Evolutionary conservation across 2,329 filamentous ascomycete genomes (phyloP).

Genomic region (Pseudopithomyces maydicus): DNA sequence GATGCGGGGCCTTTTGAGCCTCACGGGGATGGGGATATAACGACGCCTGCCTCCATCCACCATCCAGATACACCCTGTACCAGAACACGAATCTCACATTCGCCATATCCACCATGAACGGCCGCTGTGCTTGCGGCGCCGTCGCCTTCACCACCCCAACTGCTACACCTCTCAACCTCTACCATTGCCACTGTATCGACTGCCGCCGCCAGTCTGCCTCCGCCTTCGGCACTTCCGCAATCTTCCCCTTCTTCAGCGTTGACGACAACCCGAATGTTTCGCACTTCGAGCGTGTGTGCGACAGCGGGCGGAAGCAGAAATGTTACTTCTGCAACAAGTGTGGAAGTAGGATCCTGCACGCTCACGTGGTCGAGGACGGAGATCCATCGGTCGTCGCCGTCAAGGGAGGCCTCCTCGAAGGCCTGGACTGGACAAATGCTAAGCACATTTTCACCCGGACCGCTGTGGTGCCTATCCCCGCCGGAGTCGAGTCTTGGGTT

Average conservation of each 20-base stretch:
- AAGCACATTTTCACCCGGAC: constrained; percentile 72
- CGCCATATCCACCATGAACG: constrained; percentile 21
- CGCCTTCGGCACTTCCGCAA: constrained; percentile 71
- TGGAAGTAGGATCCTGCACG: constrained; percentile 69
- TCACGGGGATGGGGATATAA: neutral
- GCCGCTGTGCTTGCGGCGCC: constrained; percentile 67
- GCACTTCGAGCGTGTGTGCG: constrained; percentile 23
- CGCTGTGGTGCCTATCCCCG: constrained; percentile 71
- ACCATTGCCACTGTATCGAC: constrained; percentile 72
- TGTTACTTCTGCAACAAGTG: constrained; percentile 56
- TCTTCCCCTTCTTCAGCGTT: constrained; percentile 69
- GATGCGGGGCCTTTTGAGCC: constrained; percentile 10
- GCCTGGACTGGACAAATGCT: constrained; percentile 47
- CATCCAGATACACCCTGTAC: neutral
- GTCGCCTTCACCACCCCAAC: constrained; percentile 67
- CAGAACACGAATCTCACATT: neutral
- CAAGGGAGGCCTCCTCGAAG: constrained; percentile 70
- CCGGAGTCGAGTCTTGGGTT: constrained; percentile 63
- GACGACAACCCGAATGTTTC: constrained; percentile 46
- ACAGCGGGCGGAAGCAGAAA: constrained; percentile 27
- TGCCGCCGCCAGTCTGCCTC: constrained; percentile 70
- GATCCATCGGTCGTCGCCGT: constrained; percentile 56
- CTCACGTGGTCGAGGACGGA: constrained; percentile 51
- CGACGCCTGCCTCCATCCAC: neutral
- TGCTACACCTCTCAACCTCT: constrained; percentile 65